These are phyloP conservation scores for Aspergillus wentii DNA, from an alignment of 495 filamentous ascomycete genomes.

Conservation along the genomic window DNA sequence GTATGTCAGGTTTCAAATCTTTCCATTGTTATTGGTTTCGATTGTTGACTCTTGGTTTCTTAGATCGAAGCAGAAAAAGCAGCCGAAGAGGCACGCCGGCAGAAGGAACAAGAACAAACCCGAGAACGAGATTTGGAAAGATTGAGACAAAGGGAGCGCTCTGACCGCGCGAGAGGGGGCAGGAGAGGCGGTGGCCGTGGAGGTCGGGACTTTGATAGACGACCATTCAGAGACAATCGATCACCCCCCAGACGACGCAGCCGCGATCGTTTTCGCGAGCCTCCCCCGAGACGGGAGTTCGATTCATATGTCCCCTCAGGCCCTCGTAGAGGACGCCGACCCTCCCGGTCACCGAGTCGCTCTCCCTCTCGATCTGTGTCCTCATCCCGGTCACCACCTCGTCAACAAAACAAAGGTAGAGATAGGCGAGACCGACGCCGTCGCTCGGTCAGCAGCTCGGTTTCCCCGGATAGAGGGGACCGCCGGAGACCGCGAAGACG, in stretches of 20 bases:
- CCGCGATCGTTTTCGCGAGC: constrained; percentile 47
- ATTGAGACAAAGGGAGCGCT: constrained; percentile 68
- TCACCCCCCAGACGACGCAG: constrained; percentile 59
- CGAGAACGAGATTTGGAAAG: constrained; percentile 58
- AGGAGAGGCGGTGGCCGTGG: constrained; percentile 49
- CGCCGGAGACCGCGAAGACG: constrained; percentile 33
- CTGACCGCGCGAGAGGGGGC: constrained; percentile 57
- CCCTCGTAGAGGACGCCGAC: constrained; percentile 28
- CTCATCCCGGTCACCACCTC: constrained; percentile 34
- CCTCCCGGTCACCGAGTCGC: constrained; percentile 28
- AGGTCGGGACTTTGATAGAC: constrained; percentile 43
- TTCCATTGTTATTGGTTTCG: neutral
- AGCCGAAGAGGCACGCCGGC: constrained; percentile 66
- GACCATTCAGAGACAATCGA: constrained; percentile 19
- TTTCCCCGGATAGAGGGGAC: constrained; percentile 31
- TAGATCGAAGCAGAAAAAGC: constrained; percentile 82
- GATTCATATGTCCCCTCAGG: constrained; percentile 55
- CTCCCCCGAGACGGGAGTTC: constrained; percentile 46
- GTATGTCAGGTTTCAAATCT: constrained; percentile 34
- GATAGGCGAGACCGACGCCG: constrained; percentile 26
- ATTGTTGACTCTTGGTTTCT: constrained; percentile 9
- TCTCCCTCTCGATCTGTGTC: constrained; percentile 33
- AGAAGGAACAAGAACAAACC: constrained; percentile 59
- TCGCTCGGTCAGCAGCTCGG: constrained; percentile 33
- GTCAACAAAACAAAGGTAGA: constrained; percentile 23